Evolutionary conservation across 2,329 filamentous ascomycete species (phyloP), one percentile per base, ranked within the genome.

Genomic region (Fusarium humuli): DNA sequence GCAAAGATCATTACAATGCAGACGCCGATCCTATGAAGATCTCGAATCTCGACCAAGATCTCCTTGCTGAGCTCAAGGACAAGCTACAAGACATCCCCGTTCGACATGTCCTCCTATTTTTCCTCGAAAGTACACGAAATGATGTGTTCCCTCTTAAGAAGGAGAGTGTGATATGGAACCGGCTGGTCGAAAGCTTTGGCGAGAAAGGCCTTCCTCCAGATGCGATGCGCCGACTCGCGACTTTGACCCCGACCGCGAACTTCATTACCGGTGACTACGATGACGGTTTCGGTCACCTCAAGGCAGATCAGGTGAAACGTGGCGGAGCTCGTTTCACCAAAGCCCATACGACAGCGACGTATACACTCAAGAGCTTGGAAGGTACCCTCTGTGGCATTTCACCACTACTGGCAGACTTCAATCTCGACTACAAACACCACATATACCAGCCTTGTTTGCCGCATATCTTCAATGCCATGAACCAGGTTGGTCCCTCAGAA

Each of bases 401-500:
- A 0, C 82, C 83, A 1, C 65, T 84, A 34, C 72, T 82, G 6
- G 79, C 77, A 5, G 81, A 84, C 57, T 81, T 82, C 60, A 83
- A 84, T 41, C 72, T 77, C 34, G 82, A 84, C 58, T 81, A 77
- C 42, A 59, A 75, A 6, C 76, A 82, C 23, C 79, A 83, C 52
- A 70, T 83, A n/a, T 84, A 84, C 63, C 81, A 84, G 54, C 83
- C 83, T 0, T 84, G 83, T 48, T 62, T 85, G 61, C 78, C 83
- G 1, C 82, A 81, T 7, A 72, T 80, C 13, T 74, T 81, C 14
- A 73, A 81, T n/a, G 75, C 75, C 25, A 54, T 82, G 56, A 81
- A 80, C 53, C 50, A 65, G 6, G 29, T 77, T 4, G 65, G 70
- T 3, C 46, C 34, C 8, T 22, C 61, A 3, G 32, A 60, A 4